phyloP scores from a whole-genome alignment of 2,329 filamentous ascomycete species.

The Ophiostoma ips region DNA sequence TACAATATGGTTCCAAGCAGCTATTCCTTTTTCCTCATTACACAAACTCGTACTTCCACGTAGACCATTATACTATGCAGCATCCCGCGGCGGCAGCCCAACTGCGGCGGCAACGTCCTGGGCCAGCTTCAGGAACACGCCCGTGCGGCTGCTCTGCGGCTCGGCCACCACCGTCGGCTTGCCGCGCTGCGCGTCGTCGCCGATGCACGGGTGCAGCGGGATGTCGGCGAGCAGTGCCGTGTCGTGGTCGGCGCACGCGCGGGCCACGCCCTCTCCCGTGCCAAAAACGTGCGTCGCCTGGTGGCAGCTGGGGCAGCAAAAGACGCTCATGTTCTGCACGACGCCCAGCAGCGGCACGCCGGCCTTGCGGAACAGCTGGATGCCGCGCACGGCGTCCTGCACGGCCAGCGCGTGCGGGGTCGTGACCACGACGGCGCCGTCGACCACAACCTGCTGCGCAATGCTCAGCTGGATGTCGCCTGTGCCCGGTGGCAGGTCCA shows the following conservation, averaged over 20 bases:
- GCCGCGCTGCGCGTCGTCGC: conserved; percentile 73
- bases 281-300: conserved; percentile 67
- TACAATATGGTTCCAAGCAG: no score
- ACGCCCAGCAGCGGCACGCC: conserved; percentile 70
- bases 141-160: conserved; percentile 58
- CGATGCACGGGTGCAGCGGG: conserved; percentile 74
- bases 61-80: not conserved
- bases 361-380: conserved; percentile 85
- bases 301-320: conserved; percentile 65
- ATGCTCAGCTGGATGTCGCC: conserved; percentile 96
- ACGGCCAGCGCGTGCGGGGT: conserved; percentile 89
- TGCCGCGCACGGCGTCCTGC: conserved; percentile 80
- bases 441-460: conserved; percentile 80
- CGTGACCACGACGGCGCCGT: conserved; percentile 77
- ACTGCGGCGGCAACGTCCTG: conserved; percentile 36
- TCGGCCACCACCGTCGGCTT: conserved; percentile 84
- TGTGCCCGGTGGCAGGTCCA: conserved; percentile 87
- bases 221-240: conserved; percentile 81
- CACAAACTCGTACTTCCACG: not conserved
- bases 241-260: conserved; percentile 55
- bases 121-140: conserved; percentile 60
- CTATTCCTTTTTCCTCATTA: no score
- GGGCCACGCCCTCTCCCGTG: conserved; percentile 46
- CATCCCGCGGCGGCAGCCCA: conserved; percentile 13
- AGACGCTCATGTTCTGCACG: conserved; percentile 84